These are phyloP conservation scores for Phialocephala sp. DNA, from an alignment of 2,329 filamentous ascomycete genomes.

Conservation along the genomic window DNA sequence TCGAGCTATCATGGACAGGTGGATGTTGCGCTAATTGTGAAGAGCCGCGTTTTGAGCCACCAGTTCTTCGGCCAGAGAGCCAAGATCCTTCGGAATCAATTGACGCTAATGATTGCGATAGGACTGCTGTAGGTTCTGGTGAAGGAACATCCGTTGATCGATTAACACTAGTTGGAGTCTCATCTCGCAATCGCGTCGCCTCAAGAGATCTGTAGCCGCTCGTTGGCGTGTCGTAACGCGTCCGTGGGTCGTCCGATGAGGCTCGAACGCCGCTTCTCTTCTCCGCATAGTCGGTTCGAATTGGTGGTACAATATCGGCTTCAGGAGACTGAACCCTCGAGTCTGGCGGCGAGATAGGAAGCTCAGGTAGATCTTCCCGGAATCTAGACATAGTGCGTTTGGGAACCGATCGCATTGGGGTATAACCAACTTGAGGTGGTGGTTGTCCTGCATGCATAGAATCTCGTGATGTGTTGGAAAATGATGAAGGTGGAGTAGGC, in stretches of 20 bases:
- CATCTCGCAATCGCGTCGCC: conserved; percentile 44
- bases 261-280: conserved; percentile 35
- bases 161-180: conserved; percentile 53
- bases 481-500: conserved; percentile 70
- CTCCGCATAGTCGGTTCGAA: conserved; percentile 37
- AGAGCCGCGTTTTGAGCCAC: conserved; percentile 54
- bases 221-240: conserved; percentile 54
- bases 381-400: conserved; percentile 90
- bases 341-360: conserved; percentile 83
- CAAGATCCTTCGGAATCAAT: conserved; percentile 96
- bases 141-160: conserved; percentile 51
- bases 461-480: conserved; percentile 89
- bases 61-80: conserved; percentile 75
- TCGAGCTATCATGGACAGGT: conserved; percentile 48
- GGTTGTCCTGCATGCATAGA: conserved; percentile 64
- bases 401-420: conserved; percentile 52
- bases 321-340: conserved; percentile 83
- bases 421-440: conserved; percentile 33
- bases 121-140: conserved; percentile 55
- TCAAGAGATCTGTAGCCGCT: conserved; percentile 52
- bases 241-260: conserved; percentile 43
- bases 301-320: conserved; percentile 51
- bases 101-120: conserved; percentile 88
- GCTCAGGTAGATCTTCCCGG: conserved; percentile 87
- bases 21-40: conserved; percentile 49